Base-by-base conservation (phyloP, 257 asterid genomes). In the Ehretia macrophylla region DNA sequence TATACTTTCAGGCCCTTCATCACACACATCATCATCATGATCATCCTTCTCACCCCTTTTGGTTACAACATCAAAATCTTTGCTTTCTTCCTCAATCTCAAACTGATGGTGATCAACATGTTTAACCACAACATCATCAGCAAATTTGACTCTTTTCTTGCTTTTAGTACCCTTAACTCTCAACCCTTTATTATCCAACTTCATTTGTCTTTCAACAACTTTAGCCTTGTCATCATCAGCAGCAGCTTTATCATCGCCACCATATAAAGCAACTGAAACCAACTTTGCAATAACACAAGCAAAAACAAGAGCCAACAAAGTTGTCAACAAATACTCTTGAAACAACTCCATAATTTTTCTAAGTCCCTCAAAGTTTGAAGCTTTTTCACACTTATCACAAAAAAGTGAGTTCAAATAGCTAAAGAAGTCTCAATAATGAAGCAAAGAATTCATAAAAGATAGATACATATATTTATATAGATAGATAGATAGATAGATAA, bases 261-360 rank as follows among this genome's bases (percentile, higher is more conserved):
- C 23, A 37, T 67, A 68, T 63, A 77, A 56, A 57, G 72, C 81
- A 65, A 72, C 65, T 48, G 81, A 62, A 58, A 79, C 71, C 37
- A 85, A 51, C 77, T 79, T 85, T 44, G 78, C 86, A 62, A 78
- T 70, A 52, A 85, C 50, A 23, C 73, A 60, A 62, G 75, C 59
- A 46, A 73, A 67, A 56, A 81, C n/a, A 21, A 82, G 51, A 48
- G 81, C 81, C 60, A 67, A 4, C 53, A 86, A 67, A 38, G 81
- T 80, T 37, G 84, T 65, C 35, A 80, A 50, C 22, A 75, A 62
- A 14, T 71, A 73, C 51, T 74, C 85, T 54, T 78, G 88, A 50
- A 81, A 56, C 59, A 73, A 58, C 60, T 65, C 85, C 96, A 85
- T 84, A 55, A 23, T 53, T 17, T 35, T 19, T 17, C 42, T 51